A percentile compares a stretch with the other conserved stretches of the same genome.
Evolutionary conservation across 2,329 filamentous ascomycete genomes (phyloP).

Genomic region (Chaetomium strumarium): DNA sequence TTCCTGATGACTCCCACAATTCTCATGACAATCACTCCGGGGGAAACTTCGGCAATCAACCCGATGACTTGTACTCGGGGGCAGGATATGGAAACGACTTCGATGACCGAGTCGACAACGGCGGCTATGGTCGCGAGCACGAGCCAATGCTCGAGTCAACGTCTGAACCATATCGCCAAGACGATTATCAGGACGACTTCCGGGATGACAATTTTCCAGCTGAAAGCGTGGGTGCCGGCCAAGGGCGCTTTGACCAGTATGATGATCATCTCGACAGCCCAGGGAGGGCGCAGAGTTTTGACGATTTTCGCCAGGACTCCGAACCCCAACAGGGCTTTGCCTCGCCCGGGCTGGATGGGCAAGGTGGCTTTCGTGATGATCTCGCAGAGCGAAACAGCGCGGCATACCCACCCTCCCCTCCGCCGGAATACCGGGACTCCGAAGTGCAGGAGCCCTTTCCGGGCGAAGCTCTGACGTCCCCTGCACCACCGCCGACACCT

Average conservation of each 20-base stretch:
- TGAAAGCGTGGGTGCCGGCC: background rate
- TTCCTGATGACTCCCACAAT: background rate
- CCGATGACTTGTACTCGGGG: background rate
- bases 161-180: too few relatives aligned
- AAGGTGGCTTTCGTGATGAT: background rate
- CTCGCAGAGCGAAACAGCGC: background rate
- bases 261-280: background rate
- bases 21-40: too few relatives aligned
- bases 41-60: background rate
- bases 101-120: background rate
- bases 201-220: background rate
- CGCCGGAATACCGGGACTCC: background rate
- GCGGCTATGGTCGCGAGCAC: too few relatives aligned
- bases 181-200: too few relatives aligned
- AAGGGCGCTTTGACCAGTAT: background rate
- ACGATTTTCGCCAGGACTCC: background rate
- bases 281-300: background rate
- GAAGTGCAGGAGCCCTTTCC: background rate
- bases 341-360: background rate
- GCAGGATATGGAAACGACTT: background rate
- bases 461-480: conserved; percentile 3
- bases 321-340: background rate
- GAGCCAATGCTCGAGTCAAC: too few relatives aligned
- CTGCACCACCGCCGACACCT: background rate
- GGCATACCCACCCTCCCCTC: background rate